Evolutionary conservation across 2,329 filamentous ascomycete genomes (phyloP).

Genomic region (Aspergillus jensenii): DNA sequence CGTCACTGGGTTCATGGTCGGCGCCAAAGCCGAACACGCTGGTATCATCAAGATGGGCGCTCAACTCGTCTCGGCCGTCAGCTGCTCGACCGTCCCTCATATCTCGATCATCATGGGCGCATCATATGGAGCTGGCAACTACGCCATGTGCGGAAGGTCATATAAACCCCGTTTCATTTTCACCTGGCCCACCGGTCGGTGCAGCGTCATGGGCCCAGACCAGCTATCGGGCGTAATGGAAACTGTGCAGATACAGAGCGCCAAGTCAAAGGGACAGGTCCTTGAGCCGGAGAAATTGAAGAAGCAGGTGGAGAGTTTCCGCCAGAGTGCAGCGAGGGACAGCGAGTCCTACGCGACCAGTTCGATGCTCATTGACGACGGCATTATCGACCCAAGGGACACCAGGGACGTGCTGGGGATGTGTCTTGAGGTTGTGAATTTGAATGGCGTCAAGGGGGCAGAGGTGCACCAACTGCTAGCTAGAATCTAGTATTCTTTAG

Average conservation of each 20-base stretch:
- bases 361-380: constrained; percentile 35
- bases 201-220: constrained; percentile 45
- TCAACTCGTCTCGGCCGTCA: constrained; percentile 47
- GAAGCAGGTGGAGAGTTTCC: constrained; percentile 24
- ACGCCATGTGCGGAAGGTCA: constrained; percentile 47
- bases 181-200: constrained; percentile 41
- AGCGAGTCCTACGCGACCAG: constrained; percentile 37
- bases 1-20: constrained; percentile 52
- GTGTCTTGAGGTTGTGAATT: constrained; percentile 35
- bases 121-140: constrained; percentile 49
- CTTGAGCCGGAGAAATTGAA: constrained; percentile 27
- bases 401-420: constrained; percentile 39
- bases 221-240: constrained; percentile 44
- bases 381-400: constrained; percentile 40
- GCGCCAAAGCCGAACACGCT: constrained; percentile 44
- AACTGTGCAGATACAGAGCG: constrained; percentile 28
- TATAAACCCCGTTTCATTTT: constrained; percentile 47
- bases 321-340: constrained; percentile 30
- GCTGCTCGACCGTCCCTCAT: constrained; percentile 45
- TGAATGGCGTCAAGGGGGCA: constrained; percentile 25
- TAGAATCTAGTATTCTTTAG: constrained; percentile 2
- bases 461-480: constrained; percentile 28
- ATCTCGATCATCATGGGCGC: constrained; percentile 48
- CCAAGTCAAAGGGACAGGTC: constrained; percentile 22
- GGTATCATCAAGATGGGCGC: constrained; percentile 48